Conservation (phyloP, 177 flowering plant genomes). For the Vitis hybrid region DNA sequence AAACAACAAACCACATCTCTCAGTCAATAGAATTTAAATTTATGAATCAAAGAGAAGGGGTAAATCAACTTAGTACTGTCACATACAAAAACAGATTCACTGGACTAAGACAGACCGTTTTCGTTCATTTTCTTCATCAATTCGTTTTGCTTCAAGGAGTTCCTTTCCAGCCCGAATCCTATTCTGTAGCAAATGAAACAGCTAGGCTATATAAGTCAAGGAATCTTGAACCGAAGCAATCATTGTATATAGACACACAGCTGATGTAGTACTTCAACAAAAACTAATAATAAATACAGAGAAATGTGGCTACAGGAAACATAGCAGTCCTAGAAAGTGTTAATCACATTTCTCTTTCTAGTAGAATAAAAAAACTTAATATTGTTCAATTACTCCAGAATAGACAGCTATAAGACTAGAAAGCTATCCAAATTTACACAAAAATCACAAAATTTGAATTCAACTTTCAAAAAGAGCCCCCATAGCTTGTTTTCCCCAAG, state of each 20-base stretch:
- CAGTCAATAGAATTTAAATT: not conserved
- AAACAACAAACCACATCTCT: constrained; percentile 1
- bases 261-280: not conserved
- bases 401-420: no score
- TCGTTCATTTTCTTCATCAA: constrained; percentile 81
- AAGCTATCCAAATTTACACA: no score
- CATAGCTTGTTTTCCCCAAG: no score
- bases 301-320: no score
- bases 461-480: no score
- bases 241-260: not conserved
- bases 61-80: not conserved
- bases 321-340: no score
- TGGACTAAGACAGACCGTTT: constrained; percentile 50
- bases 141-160: constrained; percentile 65
- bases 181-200: constrained; percentile 43
- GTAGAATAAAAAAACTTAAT: no score
- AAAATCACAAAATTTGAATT: no score
- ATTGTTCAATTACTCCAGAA: no score
- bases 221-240: not conserved
- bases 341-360: no score
- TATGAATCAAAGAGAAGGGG: not conserved
- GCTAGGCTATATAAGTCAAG: constrained; percentile 9
- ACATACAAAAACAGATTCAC: not conserved
- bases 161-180: constrained; percentile 72
- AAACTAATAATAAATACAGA: not conserved